phyloP scores from a whole-genome alignment of 768 basidiomycete genomes.

The Leucogyrophana mollusca region DNA sequence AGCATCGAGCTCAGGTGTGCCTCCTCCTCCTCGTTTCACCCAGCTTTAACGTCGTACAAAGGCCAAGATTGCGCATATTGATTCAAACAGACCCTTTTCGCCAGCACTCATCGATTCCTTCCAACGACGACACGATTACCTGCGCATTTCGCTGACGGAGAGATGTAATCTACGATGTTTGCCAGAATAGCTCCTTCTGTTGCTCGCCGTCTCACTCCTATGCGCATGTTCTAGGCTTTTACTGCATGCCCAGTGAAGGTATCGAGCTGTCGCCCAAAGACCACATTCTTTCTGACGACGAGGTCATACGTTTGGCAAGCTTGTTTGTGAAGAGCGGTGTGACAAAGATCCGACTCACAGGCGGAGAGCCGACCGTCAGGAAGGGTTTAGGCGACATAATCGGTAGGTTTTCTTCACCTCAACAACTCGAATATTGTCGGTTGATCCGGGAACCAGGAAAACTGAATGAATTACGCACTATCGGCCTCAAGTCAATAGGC shows the following conservation, averaged over 20 bases:
- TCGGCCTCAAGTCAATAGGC: conserved; percentile 71
- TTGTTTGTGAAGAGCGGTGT: conserved; percentile 83
- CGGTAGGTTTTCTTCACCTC: conserved; percentile 37
- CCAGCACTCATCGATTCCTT: conserved; percentile 65
- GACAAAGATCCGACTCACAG: conserved; percentile 84
- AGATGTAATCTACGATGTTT: conserved; percentile 84
- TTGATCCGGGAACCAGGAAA: conserved; percentile 40
- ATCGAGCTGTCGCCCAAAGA: conserved; percentile 68
- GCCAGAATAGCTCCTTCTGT: conserved; percentile 17
- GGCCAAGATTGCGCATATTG: conserved; percentile 58
- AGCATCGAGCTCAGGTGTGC: conserved; percentile 19
- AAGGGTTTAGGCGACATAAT: conserved; percentile 73
- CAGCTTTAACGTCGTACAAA: conserved; percentile 18
- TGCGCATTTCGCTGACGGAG: conserved; percentile 87
- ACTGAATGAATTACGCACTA: conserved; percentile 55
- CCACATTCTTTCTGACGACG: conserved; percentile 72
- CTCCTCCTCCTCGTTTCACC: background rate
- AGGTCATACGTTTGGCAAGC: conserved; percentile 68
- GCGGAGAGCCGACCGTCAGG: conserved; percentile 84
- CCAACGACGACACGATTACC: conserved; percentile 72
- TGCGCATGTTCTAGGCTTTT: conserved; percentile 58
- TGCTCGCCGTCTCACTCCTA: background rate
- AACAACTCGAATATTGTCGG: background rate
- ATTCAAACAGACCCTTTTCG: conserved; percentile 46
- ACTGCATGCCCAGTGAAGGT: conserved; percentile 88